Conservation (phyloP, 768 basidiomycete species). For the Boletus bicolor region DNA sequence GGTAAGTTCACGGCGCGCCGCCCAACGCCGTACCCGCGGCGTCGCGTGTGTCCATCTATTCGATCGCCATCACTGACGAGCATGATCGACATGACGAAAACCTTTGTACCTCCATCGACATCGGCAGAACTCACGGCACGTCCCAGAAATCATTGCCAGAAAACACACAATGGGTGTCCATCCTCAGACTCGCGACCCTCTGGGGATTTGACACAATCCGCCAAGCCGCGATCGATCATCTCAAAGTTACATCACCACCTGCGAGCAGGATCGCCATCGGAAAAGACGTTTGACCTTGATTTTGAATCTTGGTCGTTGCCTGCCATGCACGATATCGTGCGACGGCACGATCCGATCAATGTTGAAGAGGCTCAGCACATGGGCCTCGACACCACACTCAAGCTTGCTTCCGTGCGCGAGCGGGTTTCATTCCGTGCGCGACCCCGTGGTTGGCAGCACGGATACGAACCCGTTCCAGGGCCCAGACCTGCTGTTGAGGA, state of each 20-base stretch:
- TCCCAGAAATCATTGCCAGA: neutral
- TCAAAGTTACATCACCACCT: constrained; percentile 14
- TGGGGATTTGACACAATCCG: constrained; percentile 36
- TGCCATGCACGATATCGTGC: constrained; percentile 34
- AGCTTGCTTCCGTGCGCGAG: constrained; percentile 15
- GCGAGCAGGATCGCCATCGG: constrained; percentile 36
- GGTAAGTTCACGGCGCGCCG: constrained; percentile 1
- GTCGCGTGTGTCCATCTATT: neutral
- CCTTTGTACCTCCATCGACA: neutral
- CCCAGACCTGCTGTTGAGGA: neutral
- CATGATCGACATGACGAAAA: neutral
- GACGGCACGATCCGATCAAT: constrained; percentile 3
- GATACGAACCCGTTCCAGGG: neutral
- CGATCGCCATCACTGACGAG: neutral
- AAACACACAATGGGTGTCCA: constrained; percentile 32
- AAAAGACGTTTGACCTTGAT: constrained; percentile 23
- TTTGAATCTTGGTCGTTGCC: constrained; percentile 33
- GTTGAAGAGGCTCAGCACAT: constrained; percentile 28
- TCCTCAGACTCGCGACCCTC: constrained; percentile 36
- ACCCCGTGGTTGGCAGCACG: too few species aligned
- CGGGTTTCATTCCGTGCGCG: neutral
- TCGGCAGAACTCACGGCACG: neutral
- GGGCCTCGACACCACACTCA: constrained; percentile 21
- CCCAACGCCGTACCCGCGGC: too few species aligned
- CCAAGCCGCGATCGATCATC: constrained; percentile 23